Evolutionary conservation across 2,329 filamentous ascomycete species (phyloP), one percentile per base, ranked within the genome.

Genomic region (Pyrenophora tritici-repentis): DNA sequence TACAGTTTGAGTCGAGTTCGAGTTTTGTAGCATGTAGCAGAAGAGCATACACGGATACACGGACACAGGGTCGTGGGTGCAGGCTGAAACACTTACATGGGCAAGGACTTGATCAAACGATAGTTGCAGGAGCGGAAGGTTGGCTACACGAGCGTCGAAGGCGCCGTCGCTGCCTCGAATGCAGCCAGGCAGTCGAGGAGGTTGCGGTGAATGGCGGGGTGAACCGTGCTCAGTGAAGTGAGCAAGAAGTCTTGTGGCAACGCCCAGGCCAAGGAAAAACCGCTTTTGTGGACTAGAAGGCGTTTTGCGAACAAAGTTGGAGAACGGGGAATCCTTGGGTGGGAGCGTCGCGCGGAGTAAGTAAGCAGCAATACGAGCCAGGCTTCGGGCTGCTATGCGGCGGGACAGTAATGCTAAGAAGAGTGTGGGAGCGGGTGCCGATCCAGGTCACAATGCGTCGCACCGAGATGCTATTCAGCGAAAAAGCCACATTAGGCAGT

Each of bases 161-260:
- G 46, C 47, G 56, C 26, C 39, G 42, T 51, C 37, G 53, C 34
- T 55, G 46, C 45, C 38, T 50, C 51, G 24, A 42, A 42, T 41
- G 50, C 40, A 42, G 59, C 35, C 48, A 41, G 44, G 53, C 50
- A 34, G 31, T 33, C 44, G 42, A 48, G 46, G 50, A 44, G 54
- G 50, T 53, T 50, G 60, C 59, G 55, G 62, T 63, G 63, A 63
- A 66, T 68, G 46, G 68, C 62, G 68, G 68, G 68, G 68, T 47
- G 58, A 47, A 53, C 36, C 39, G 44, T 40, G 53, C 45, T 37
- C 42, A 37, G 58, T 42, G 46, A 29, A 47, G 46, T 42, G 53
- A 48, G 51, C 56, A 61, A 16, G 38, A 24, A 44, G 42, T 43
- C n/a, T 46, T 38, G 45, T 39, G 45, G 39, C 53, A 33, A 13